Conservation (phyloP, 192 early-diverging fungal species). For the Kickxella alabastrina region DNA sequence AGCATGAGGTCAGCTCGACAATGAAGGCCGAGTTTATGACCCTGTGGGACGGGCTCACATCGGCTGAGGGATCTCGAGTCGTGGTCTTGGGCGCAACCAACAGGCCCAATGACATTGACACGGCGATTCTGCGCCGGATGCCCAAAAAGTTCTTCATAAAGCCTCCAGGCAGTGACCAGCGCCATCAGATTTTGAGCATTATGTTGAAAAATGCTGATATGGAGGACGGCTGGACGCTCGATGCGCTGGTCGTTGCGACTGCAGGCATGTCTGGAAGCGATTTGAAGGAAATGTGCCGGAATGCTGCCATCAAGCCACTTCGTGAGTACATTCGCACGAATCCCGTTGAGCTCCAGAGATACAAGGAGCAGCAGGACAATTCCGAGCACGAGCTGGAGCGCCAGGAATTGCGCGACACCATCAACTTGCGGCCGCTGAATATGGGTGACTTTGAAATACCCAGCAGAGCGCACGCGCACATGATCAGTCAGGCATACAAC, state of each 20-base stretch:
- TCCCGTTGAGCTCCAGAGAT: constrained; percentile 34
- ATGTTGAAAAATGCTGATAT: constrained; percentile 73
- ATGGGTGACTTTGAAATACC: constrained; percentile 38
- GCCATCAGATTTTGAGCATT: constrained; percentile 76
- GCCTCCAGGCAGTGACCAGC: constrained; percentile 80
- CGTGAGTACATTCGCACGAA: constrained; percentile 72
- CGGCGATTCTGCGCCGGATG: constrained; percentile 95
- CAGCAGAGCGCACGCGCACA: constrained; percentile 12
- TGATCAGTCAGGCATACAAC: constrained; percentile 42
- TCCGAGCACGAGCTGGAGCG: background rate
- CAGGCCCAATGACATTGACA: constrained; percentile 95
- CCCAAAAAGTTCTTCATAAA: constrained; percentile 88
- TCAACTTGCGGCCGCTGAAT: constrained; percentile 28
- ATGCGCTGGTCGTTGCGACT: constrained; percentile 66
- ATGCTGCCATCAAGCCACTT: constrained; percentile 94
- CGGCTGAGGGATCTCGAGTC: constrained; percentile 46
- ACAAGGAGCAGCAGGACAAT: constrained; percentile 6
- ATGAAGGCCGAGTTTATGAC: constrained; percentile 99
- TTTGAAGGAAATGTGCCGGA: constrained; percentile 95
- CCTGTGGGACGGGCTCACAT: constrained; percentile 94
- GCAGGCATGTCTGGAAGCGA: constrained; percentile 88
- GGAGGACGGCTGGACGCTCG: constrained; percentile 62
- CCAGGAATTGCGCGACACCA: background rate
- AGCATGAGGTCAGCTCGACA: constrained; percentile 96
- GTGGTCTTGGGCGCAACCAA: constrained; percentile 94